Conservation (phyloP, 2,329 filamentous ascomycete genomes). For the Epicoccum nigrum region DNA sequence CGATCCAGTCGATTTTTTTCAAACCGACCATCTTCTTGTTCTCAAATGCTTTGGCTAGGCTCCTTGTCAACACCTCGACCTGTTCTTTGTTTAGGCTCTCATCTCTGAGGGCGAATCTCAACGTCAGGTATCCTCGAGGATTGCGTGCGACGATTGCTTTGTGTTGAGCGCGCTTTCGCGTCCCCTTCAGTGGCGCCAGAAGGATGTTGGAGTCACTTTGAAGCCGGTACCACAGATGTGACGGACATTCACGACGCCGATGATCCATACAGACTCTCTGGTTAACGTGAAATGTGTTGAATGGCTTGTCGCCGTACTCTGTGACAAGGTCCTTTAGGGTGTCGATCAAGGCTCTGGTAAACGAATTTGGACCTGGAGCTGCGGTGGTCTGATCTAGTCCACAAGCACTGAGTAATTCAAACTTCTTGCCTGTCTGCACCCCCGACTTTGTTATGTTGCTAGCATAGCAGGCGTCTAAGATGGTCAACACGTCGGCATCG, state of each 20-base stretch:
- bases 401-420: constrained; percentile 44
- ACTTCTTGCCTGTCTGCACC: constrained; percentile 32
- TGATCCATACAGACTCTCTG: constrained; percentile 34
- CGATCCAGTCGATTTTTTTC: constrained; percentile 43
- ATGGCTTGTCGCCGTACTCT: constrained; percentile 29
- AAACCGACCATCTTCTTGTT: constrained; percentile 36
- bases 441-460: constrained; percentile 43
- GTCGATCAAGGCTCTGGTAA: constrained; percentile 45
- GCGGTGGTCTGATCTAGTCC: constrained; percentile 35
- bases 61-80: constrained; percentile 37
- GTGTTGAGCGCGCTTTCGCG: constrained; percentile 7
- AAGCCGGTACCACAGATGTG: constrained; percentile 35
- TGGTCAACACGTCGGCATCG: constrained; percentile 45
- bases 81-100: constrained; percentile 34
- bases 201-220: constrained; percentile 40
- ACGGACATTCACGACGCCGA: constrained; percentile 35
- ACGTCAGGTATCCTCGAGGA: constrained; percentile 38
- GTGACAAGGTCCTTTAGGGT: constrained; percentile 30
- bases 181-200: constrained; percentile 37
- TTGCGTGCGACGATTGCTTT: constrained; percentile 13
- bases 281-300: constrained; percentile 40
- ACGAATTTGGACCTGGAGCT: constrained; percentile 38
- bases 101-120: constrained; percentile 39
- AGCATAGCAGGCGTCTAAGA: constrained; percentile 49
- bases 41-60: constrained; percentile 36